A percentile compares a stretch with the other conserved stretches of the same genome.
phyloP scores from a whole-genome alignment of 305 asterid species.

The Rubia tinctorum region DNA sequence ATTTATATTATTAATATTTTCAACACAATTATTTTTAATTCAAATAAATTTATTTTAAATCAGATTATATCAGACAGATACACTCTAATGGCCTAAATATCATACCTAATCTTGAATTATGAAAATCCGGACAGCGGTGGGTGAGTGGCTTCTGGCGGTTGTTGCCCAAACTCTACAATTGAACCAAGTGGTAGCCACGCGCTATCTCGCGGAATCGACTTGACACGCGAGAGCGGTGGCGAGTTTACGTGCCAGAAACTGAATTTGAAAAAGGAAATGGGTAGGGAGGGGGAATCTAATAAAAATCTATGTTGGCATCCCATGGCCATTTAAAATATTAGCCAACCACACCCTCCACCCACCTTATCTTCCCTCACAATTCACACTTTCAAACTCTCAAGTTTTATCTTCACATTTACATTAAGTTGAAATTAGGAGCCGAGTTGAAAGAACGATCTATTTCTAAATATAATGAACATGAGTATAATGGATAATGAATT shows the following conservation, averaged over 20 bases:
- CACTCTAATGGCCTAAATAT: no score
- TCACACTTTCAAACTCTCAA: background rate
- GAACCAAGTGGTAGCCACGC: background rate
- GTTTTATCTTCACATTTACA: background rate
- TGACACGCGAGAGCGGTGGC: constrained; percentile 17
- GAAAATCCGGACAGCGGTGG: no score
- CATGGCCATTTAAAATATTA: constrained; percentile 8
- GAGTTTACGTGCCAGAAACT: constrained; percentile 14
- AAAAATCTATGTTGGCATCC: constrained; percentile 3
- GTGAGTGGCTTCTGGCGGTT: constrained; percentile 10
- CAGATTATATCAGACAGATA: no score
- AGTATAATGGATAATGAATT: no score
- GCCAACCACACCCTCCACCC: background rate
- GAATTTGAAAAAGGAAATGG: background rate
- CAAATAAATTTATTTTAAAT: no score
- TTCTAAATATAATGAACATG: no score
- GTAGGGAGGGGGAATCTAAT: background rate
- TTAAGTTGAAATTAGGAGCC: no score
- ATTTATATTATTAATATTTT: no score
- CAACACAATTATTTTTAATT: no score
- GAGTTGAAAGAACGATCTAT: no score
- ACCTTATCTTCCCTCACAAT: constrained; percentile 7
- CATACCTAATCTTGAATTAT: no score
- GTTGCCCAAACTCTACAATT: background rate
- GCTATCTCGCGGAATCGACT: background rate